Conservation (phyloP, 495 filamentous ascomycete species). For the Corynascus novoguineensis region DNA sequence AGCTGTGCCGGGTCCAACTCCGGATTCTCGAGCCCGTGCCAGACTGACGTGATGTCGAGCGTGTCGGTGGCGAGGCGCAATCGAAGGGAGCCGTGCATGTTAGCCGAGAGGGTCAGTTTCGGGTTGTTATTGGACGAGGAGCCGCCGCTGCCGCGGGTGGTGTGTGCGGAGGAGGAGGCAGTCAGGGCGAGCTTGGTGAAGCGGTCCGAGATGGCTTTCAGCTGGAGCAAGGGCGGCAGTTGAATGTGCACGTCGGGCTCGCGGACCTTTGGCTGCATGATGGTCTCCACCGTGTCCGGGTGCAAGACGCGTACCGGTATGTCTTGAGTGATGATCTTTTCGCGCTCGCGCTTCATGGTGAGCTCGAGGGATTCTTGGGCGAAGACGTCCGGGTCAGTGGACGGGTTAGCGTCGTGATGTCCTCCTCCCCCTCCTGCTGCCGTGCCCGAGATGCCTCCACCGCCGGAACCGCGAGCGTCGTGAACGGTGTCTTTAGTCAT, state of each 20-base stretch:
- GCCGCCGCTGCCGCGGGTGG: slow-evolving; percentile 18
- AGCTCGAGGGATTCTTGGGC: slow-evolving; percentile 46
- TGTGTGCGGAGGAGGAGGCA: slow-evolving; percentile 24
- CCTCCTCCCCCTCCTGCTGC: background rate
- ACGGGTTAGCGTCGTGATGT: slow-evolving; percentile 22
- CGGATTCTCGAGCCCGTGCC: slow-evolving; percentile 78
- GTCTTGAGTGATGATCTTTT: slow-evolving; percentile 91
- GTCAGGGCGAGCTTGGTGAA: slow-evolving; percentile 71
- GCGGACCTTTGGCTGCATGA: slow-evolving; percentile 83
- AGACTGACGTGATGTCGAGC: slow-evolving; percentile 72
- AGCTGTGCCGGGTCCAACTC: slow-evolving; percentile 71
- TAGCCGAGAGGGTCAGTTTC: slow-evolving; percentile 75
- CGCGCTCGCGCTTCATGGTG: slow-evolving; percentile 54
- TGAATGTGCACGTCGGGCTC: slow-evolving; percentile 94
- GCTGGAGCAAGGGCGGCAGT: slow-evolving; percentile 71
- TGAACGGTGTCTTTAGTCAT: slow-evolving; percentile 41
- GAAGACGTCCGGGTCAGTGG: slow-evolving; percentile 40
- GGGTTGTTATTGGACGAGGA: slow-evolving; percentile 38
- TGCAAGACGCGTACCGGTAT: slow-evolving; percentile 87
- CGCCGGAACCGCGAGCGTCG: slow-evolving; percentile 22
- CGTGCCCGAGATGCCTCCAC: slow-evolving; percentile 12
- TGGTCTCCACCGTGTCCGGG: slow-evolving; percentile 68
- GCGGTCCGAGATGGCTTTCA: slow-evolving; percentile 88
- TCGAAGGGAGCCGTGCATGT: slow-evolving; percentile 81
- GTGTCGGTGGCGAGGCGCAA: slow-evolving; percentile 72